Conservation (phyloP, 257 asterid species). For the Avicennia marina region DNA sequence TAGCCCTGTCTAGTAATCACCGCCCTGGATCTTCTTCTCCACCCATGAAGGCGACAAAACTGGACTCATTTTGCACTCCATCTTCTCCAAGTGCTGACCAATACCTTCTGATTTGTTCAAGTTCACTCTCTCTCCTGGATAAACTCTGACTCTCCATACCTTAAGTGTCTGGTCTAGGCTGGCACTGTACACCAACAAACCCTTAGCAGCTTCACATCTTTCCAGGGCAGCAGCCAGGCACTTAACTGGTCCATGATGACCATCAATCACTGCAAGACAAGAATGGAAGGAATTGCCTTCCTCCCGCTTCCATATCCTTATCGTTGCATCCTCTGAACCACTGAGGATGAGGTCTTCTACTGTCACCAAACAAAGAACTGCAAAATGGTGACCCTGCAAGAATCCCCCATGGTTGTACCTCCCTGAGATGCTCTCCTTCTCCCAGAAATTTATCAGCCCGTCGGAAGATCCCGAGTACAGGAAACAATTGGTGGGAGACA, state of each 20-base stretch:
- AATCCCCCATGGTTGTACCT: conserved; percentile 64
- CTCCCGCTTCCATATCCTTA: conserved; percentile 69
- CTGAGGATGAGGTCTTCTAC: conserved; percentile 48
- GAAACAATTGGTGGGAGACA: conserved; percentile 20
- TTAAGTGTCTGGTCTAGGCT: conserved; percentile 68
- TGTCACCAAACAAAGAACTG: conserved; percentile 57
- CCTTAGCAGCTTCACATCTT: conserved; percentile 23
- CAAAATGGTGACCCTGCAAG: conserved; percentile 63
- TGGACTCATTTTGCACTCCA: conserved; percentile 46
- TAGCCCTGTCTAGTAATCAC: neutral
- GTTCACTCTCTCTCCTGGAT: conserved; percentile 31
- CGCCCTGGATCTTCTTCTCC: conserved; percentile 56
- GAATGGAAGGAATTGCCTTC: conserved; percentile 50
- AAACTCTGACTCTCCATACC: conserved; percentile 66
- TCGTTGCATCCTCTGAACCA: conserved; percentile 76
- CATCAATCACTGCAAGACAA: conserved; percentile 63
- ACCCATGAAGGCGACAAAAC: conserved; percentile 78
- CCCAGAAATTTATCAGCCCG: conserved; percentile 71
- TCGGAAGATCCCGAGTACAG: conserved; percentile 72
- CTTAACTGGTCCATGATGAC: conserved; percentile 74
- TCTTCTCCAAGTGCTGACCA: conserved; percentile 15
- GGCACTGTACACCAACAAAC: conserved; percentile 59
- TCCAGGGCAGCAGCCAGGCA: conserved; percentile 66
- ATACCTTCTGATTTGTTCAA: conserved; percentile 26
- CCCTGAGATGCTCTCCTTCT: conserved; percentile 56